Conservation (phyloP, 2,329 filamentous ascomycete genomes). For the Didymella segeticola region DNA sequence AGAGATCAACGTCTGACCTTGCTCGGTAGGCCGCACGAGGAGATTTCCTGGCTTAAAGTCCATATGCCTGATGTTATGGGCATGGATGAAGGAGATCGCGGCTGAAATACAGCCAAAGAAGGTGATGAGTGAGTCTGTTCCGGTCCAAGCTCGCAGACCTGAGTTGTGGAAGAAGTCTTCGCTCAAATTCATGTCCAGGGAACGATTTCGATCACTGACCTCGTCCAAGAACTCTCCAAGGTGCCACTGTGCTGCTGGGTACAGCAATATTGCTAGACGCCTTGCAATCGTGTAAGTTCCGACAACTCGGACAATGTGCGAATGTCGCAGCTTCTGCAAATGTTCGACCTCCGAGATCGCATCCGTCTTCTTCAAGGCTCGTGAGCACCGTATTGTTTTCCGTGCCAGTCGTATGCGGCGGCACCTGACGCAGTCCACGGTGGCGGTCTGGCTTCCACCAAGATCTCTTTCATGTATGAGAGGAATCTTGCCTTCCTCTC, state of each 20-base stretch:
- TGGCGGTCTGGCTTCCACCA: constrained; percentile 12
- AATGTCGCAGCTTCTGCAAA: constrained; percentile 19
- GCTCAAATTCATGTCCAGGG: neutral
- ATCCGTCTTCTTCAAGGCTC: neutral
- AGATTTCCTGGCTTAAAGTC: no score
- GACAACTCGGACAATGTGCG: constrained; percentile 25
- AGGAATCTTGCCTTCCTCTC: constrained; percentile 10
- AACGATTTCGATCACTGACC: neutral
- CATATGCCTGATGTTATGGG: no score
- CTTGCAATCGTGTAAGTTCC: constrained; percentile 20
- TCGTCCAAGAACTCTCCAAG: neutral
- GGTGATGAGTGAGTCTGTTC: no score
- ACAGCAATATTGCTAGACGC: neutral
- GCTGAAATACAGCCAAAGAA: no score
- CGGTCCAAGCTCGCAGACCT: neutral
- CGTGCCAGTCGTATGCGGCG: constrained; percentile 23
- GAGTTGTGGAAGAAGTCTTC: no score
- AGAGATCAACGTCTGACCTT: no score
- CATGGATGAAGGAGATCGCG: no score
- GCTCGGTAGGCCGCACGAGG: no score
- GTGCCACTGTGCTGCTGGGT: neutral
- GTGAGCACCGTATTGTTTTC: constrained; percentile 21
- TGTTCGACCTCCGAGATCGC: constrained; percentile 25
- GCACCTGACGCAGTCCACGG: constrained; percentile 28
- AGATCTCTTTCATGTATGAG: neutral